Percentiles rank a stretch among this genome's conserved stretches.
Evolutionary conservation across 192 early-diverging fungal species (phyloP).

Genomic region (Podochytrium sp.): DNA sequence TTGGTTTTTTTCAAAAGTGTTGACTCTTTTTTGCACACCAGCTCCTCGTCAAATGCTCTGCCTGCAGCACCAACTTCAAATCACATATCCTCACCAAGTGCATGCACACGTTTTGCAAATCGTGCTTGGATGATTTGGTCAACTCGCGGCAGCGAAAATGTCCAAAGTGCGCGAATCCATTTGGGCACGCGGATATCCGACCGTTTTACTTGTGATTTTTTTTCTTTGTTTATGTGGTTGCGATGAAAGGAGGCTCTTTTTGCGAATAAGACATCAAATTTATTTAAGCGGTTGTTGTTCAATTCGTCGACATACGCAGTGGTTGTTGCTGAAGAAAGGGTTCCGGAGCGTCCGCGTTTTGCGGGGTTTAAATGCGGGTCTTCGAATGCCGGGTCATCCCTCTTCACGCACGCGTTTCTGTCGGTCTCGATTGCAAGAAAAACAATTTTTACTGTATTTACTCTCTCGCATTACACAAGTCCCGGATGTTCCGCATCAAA

Average conservation of each 20-base stretch:
- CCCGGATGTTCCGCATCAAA: constrained; percentile 26
- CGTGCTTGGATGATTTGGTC: constrained; percentile 84
- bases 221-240: background rate
- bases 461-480: background rate
- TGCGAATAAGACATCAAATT: too few relatives aligned
- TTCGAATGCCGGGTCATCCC: too few relatives aligned
- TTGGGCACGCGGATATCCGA: constrained; percentile 43
- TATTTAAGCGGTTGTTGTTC: too few relatives aligned
- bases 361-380: too few relatives aligned
- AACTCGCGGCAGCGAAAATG: constrained; percentile 93
- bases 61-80: constrained; percentile 87
- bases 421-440: too few relatives aligned
- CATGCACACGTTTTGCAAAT: constrained; percentile 97
- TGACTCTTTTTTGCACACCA: constrained; percentile 29
- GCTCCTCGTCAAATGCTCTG: constrained; percentile 88
- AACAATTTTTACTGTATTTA: too few relatives aligned
- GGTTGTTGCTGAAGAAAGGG: too few relatives aligned
- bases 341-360: too few relatives aligned
- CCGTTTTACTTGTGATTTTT: constrained; percentile 13
- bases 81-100: constrained; percentile 80
- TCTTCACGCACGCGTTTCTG: too few relatives aligned
- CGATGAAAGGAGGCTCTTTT: too few relatives aligned
- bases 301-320: too few relatives aligned
- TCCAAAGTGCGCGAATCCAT: constrained; percentile 85
- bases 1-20: background rate